Evolutionary conservation across 164 flowering plant species (phyloP).

Genomic region (Cinnamomum micranthum): DNA sequence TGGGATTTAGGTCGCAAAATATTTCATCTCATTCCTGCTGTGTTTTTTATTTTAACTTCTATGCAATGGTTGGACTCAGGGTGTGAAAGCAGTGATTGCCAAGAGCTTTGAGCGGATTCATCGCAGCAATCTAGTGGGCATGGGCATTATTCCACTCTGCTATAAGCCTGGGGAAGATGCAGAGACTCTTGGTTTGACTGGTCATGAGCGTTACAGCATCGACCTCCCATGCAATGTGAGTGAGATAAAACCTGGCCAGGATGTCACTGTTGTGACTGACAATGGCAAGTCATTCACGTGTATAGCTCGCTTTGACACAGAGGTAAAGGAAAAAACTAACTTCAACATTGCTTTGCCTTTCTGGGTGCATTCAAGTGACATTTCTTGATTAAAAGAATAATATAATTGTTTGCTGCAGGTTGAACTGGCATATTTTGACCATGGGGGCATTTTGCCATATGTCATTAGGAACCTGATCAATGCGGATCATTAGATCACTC

Average conservation of each 20-base stretch:
- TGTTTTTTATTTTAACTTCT: neutral
- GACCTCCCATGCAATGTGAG: slow-evolving; percentile 56
- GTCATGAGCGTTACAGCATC: slow-evolving; percentile 71
- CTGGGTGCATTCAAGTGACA: neutral
- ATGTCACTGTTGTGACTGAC: slow-evolving; percentile 56
- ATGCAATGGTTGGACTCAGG: slow-evolving; percentile 30
- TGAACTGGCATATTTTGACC: slow-evolving; percentile 71
- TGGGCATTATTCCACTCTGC: slow-evolving; percentile 75
- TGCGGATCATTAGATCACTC: slow-evolving; percentile 21
- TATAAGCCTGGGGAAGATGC: slow-evolving; percentile 73
- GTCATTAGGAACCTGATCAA: slow-evolving; percentile 63
- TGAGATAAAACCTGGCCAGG: slow-evolving; percentile 78
- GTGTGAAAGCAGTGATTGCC: slow-evolving; percentile 81
- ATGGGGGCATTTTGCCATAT: slow-evolving; percentile 74
- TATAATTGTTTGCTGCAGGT: slow-evolving; percentile 39
- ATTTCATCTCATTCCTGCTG: neutral
- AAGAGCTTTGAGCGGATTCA: slow-evolving; percentile 88
- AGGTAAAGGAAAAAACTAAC: slow-evolving; percentile 43
- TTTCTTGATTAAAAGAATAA: neutral
- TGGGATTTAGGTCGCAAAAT: neutral
- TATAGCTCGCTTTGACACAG: slow-evolving; percentile 65
- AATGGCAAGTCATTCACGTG: slow-evolving; percentile 66
- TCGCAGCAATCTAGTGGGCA: slow-evolving; percentile 80
- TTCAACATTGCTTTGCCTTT: neutral
- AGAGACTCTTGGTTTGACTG: slow-evolving; percentile 54